Evolutionary conservation across 169 alveolate genomes (phyloP), one percentile per base, ranked within the genome.

Genomic region (Hepatocystis sp.): DNA sequence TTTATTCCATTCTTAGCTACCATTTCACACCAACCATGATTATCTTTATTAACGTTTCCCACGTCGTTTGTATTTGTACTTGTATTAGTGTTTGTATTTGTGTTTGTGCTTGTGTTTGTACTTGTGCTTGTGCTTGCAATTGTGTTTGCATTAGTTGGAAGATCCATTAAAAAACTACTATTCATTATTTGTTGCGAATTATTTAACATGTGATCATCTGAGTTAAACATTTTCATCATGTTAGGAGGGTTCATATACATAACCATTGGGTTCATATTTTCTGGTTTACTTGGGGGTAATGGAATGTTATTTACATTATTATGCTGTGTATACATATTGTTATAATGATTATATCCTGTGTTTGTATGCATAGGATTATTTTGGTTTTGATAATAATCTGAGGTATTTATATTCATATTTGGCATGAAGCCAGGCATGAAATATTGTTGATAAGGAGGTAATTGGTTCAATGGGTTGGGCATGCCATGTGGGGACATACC

Each of bases 1-100:
- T 67, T 71, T 67, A 88, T 91, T n/a, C 97, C 97, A 30, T 94
- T 95, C 11, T 95, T 94, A 19, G 96, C 91, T 10, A 90, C 84
- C 84, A 81, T 93, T 60, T 91, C 91, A 60, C 86, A 84, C 97
- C 97, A 94, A 40, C 86, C 86, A 32, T 71, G 86, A 21, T 56
- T 71, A 25, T 71, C 71, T 28, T 34, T 34, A 71, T 47, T 58
- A 34, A 2, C 40, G 21, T 47, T 56, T 28, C 10, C 44, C 86
- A 71, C 32, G 36, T 56, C 55, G 28, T 58, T 71, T 34, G 46
- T 17, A 28, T 23, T 40, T 30, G 55, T 36, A 32, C n/a, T n/a
- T n/a, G n/a, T n/a, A n/a, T n/a, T n/a, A n/a, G n/a, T n/a, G n/a
- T n/a, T n/a, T n/a, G n/a, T n/a, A n/a, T n/a, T n/a, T n/a, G n/a